Conservation (phyloP, 768 basidiomycete species). For the Chalciporus sphaerocephalus region DNA sequence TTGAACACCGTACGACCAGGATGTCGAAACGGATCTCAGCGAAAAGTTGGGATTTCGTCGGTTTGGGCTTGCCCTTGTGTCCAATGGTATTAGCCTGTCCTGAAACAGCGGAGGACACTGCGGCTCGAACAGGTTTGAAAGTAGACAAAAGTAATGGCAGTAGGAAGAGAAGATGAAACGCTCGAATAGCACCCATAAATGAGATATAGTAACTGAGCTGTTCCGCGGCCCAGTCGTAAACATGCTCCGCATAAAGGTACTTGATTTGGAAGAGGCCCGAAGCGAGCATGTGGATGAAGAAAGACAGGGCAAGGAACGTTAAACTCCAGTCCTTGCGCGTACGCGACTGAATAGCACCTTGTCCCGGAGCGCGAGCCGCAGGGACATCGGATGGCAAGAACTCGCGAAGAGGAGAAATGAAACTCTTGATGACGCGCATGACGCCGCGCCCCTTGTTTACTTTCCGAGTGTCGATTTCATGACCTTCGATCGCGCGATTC, state of each 20-base stretch:
- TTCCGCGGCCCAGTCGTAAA: conserved; percentile 64
- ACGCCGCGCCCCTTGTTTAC: conserved; percentile 7
- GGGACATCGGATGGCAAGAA: conserved; percentile 58
- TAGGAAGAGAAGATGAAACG: conserved; percentile 60
- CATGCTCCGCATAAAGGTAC: conserved; percentile 72
- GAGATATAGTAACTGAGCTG: conserved; percentile 77
- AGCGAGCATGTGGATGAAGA: conserved; percentile 64
- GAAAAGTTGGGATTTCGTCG: conserved; percentile 48
- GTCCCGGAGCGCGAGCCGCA: conserved; percentile 36
- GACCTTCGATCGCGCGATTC: conserved; percentile 20
- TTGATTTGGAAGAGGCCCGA: conserved; percentile 72
- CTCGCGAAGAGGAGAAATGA: conserved; percentile 63
- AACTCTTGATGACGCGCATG: conserved; percentile 34
- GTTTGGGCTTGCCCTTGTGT: conserved; percentile 37
- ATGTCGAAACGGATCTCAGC: conserved; percentile 68
- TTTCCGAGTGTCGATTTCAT: conserved; percentile 1
- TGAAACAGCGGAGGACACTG: conserved; percentile 5
- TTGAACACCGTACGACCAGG: conserved; percentile 56
- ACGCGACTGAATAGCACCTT: conserved; percentile 59
- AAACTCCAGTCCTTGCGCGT: conserved; percentile 68
- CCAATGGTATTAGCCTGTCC: conserved; percentile 4
- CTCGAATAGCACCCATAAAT: conserved; percentile 59
- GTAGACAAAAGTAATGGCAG: conserved; percentile 61
- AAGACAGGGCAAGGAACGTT: conserved; percentile 56
- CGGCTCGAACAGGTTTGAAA: conserved; percentile 46